Evolutionary conservation across 805 yeast genomes (phyloP), one percentile per base, ranked within the genome.

Genomic region (Candida germanica): DNA sequence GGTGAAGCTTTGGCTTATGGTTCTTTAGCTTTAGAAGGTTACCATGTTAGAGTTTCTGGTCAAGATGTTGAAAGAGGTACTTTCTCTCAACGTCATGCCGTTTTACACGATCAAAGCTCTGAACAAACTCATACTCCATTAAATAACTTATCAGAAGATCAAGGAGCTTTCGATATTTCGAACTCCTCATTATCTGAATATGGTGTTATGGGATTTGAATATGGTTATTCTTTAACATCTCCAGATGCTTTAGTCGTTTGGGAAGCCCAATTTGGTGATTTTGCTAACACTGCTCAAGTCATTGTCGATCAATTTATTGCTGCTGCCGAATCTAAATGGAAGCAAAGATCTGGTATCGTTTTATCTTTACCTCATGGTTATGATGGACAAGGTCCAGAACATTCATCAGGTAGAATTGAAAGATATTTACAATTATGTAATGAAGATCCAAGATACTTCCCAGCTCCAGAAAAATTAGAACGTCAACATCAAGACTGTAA

Each of bases 41-140:
- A 83, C 70, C 95, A 91, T 54, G 94, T 93, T 42, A 86, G 99
- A 75, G 84, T 93, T 34, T 86, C 96, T 31, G 99, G 99, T 63
- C 98, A 93, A 75, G 99, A 93, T 78, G 98, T 93, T 49, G 98
- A 93, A 77, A 88, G 99, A 80, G 99, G 99, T 75, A 93, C 99
- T 26, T 91, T 93, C 78, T 93, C 98, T 37, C 99, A 93, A 74
- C 91, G 99, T 72, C 99, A 93, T 61, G 91, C 98, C 40, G 97
- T 93, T 31, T 74, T 93, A 63, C 98, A 93, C 64, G 98, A 93
- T 66, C 99, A 93, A 72, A 71, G 79, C 37, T 80, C 85, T 32
- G 97, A 89, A 66, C 68, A 69, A 31, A 80, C 86, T 19, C 80
- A 84, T 70, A 82, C 87, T 41, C 98, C 98, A 54, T 77, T 93